A percentile compares a stretch with the other conserved stretches of the same genome.
Conservation (phyloP, 2,329 filamentous ascomycete species). For the Periconia digitata region DNA sequence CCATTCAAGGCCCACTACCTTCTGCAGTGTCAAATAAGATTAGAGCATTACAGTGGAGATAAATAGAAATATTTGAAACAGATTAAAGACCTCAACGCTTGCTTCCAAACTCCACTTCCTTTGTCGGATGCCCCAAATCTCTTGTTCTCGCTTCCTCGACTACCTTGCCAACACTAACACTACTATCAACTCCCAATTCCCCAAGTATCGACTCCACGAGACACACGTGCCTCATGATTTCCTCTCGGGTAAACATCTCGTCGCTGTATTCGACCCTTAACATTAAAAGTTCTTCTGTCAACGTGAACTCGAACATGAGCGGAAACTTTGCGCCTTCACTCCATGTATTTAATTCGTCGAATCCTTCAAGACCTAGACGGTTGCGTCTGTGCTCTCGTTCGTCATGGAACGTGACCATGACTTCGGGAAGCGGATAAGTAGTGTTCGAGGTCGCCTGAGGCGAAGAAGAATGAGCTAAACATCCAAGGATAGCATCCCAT, state of each 20-base stretch:
- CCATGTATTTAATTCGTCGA: conserved; percentile 9
- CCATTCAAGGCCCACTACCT: no score
- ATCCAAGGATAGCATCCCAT: neutral
- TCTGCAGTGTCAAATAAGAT: no score
- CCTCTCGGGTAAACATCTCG: conserved; percentile 6
- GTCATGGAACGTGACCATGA: conserved; percentile 7
- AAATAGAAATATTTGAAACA: no score
- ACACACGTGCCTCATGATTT: no score
- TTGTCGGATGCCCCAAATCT: no score
- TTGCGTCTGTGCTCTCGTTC: neutral
- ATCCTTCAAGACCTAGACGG: conserved; percentile 9
- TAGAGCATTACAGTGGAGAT: no score
- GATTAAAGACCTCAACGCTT: no score
- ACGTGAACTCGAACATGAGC: conserved; percentile 21
- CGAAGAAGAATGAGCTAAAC: neutral
- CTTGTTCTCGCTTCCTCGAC: no score
- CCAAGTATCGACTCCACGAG: no score
- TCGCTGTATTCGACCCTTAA: conserved; percentile 15
- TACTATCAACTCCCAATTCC: no score
- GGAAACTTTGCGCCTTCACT: conserved; percentile 24
- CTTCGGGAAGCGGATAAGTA: neutral
- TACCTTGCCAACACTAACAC: no score
- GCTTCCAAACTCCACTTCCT: no score
- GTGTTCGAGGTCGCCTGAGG: neutral
- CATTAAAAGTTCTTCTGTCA: neutral